A percentile compares a stretch with the other conserved stretches of the same genome.
Evolutionary conservation across 768 basidiomycete genomes (phyloP).

Genomic region (Boletus bicolor): DNA sequence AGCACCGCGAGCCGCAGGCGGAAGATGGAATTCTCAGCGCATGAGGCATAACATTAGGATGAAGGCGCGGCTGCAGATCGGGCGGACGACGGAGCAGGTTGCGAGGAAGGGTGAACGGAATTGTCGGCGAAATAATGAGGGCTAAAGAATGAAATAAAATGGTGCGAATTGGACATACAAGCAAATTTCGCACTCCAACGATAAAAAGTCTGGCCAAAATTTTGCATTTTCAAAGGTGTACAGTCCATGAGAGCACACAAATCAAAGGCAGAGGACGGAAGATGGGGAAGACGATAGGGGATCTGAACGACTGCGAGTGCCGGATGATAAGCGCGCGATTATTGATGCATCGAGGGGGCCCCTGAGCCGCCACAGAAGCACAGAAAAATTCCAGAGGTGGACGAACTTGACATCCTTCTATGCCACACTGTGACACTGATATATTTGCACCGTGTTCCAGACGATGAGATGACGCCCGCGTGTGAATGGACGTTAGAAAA

Average conservation of each 20-base stretch:
- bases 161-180: background rate
- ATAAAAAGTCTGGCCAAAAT: background rate
- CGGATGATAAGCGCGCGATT: conserved; percentile 23
- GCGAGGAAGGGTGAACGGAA: background rate
- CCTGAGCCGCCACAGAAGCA: conserved; percentile 28
- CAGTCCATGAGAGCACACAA: background rate
- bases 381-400: conserved; percentile 21
- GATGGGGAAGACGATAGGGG: background rate
- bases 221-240: background rate
- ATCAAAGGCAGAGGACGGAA: background rate
- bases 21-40: conserved; percentile 2
- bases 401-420: conserved; percentile 18
- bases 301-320: conserved; percentile 2
- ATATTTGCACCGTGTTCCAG: conserved; percentile 15
- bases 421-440: conserved; percentile 17
- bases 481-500: conserved; percentile 19
- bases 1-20: background rate
- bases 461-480: conserved; percentile 6
- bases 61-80: conserved; percentile 1
- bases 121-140: background rate
- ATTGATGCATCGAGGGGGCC: conserved; percentile 25
- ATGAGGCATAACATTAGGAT: conserved; percentile 7
- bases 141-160: background rate
- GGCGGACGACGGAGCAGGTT: conserved; percentile 1
- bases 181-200: conserved; percentile 8